Evolutionary conservation across 176 grass and related monocot species (phyloP).

Genomic region (Rhynchospora pubera): DNA sequence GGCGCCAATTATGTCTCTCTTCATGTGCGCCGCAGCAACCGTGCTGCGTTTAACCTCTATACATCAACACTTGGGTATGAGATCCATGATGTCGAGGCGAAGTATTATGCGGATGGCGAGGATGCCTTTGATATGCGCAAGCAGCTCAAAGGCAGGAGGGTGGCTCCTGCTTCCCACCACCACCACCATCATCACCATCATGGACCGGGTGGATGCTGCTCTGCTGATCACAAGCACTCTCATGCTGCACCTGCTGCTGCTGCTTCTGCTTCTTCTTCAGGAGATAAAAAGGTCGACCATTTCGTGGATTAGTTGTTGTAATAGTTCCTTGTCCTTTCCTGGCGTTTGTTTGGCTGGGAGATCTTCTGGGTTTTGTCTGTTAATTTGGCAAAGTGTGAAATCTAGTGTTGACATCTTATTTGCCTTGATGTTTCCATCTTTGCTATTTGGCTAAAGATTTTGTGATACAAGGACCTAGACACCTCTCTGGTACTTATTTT

Average conservation of each 20-base stretch:
- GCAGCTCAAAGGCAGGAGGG: constrained; percentile 17
- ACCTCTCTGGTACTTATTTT: background rate
- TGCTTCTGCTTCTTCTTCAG: constrained; percentile 4
- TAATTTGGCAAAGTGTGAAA: background rate
- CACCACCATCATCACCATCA: constrained; percentile 48
- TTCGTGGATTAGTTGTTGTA: constrained; percentile 21
- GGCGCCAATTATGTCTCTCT: constrained; percentile 91
- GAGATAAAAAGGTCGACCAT: constrained; percentile 32
- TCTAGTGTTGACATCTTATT: background rate
- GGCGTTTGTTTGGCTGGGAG: background rate
- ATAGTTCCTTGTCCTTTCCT: background rate
- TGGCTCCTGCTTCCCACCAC: constrained; percentile 10
- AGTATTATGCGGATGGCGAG: constrained; percentile 89
- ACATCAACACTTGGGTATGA: constrained; percentile 71
- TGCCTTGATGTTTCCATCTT: background rate
- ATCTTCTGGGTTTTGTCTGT: background rate
- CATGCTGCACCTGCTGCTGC: background rate
- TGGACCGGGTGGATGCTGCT: constrained; percentile 54
- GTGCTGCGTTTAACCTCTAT: constrained; percentile 86
- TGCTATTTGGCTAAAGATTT: background rate
- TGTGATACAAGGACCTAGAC: background rate
- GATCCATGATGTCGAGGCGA: constrained; percentile 82
- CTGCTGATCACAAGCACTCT: constrained; percentile 33
- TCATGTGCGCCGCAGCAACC: constrained; percentile 85
- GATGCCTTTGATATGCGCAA: constrained; percentile 82